Percentiles rank a stretch among this genome's conserved stretches.
phyloP scores from a whole-genome alignment of 2,329 filamentous ascomycete genomes.

The Westerdykella aurantiaca region DNA sequence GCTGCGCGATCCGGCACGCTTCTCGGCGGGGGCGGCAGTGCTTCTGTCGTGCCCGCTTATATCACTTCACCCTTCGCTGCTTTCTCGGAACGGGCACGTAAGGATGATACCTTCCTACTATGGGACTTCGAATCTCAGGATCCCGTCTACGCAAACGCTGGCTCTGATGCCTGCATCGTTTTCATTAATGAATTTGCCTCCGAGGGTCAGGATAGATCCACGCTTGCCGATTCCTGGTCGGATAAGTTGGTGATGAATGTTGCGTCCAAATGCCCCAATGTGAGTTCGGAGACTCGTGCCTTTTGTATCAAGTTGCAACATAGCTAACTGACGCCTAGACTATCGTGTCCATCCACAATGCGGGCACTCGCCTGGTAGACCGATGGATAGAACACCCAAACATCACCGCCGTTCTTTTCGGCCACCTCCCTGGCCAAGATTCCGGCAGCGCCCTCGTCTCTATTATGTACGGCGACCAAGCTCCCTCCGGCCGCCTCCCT shows the following conservation, averaged over 20 bases:
- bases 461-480: constrained; percentile 70
- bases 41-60: too few species aligned
- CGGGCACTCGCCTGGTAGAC: constrained; percentile 68
- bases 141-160: too few species aligned
- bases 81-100: too few species aligned
- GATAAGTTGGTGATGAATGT: constrained; percentile 41
- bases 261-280: constrained; percentile 45
- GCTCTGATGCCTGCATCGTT: too few species aligned
- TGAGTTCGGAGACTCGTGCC: constrained; percentile 44
- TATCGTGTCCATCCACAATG: constrained; percentile 78
- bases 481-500: constrained; percentile 66
- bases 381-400: constrained; percentile 70
- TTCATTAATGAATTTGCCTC: too few species aligned
- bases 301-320: constrained; percentile 17
- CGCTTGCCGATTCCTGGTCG: constrained; percentile 15
- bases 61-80: too few species aligned
- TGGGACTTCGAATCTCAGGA: too few species aligned
- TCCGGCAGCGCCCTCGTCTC: constrained; percentile 71
- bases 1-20: too few species aligned
- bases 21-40: too few species aligned
- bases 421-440: constrained; percentile 73
- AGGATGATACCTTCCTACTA: too few species aligned
- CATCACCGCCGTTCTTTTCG: constrained; percentile 75
- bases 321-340: constrained; percentile 54
- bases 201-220: constrained; percentile 4